Conservation (phyloP, 768 basidiomycete species). For the Lactifluus hygrophoroides region DNA sequence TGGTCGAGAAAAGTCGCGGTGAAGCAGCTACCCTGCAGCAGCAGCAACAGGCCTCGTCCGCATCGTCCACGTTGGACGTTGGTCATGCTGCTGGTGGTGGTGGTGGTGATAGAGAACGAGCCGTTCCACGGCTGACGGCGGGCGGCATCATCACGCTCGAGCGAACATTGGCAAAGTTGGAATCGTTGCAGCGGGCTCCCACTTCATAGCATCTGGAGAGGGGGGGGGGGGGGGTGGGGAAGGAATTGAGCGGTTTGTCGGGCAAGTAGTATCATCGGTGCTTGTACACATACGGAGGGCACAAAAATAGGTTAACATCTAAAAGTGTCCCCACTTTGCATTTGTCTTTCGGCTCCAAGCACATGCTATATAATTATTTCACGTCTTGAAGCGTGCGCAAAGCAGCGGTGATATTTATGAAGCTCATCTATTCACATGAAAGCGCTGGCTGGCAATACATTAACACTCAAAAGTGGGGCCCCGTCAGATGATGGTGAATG, state of each 20-base stretch:
- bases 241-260: background rate
- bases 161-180: slow-evolving; percentile 63
- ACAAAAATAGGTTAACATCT: background rate
- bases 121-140: slow-evolving; percentile 68
- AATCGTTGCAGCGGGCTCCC: slow-evolving; percentile 29
- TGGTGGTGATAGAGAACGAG: slow-evolving; percentile 32
- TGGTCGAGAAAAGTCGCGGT: slow-evolving; percentile 62
- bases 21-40: background rate
- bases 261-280: slow-evolving; percentile 6
- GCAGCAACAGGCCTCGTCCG: slow-evolving; percentile 17
- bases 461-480: background rate
- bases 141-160: slow-evolving; percentile 74
- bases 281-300: background rate
- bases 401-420: background rate
- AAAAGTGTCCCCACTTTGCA: background rate
- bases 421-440: background rate
- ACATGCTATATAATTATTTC: slow-evolving; percentile 1
- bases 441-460: slow-evolving; percentile 3
- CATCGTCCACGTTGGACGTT: slow-evolving; percentile 5
- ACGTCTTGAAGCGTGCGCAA: background rate
- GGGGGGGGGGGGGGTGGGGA: background rate
- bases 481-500: background rate
- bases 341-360: background rate
- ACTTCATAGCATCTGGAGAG: background rate
- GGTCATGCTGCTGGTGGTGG: background rate